A percentile compares a stretch with the other conserved stretches of the same genome.
Evolutionary conservation across 176 grass and related monocot species (phyloP).

Genomic region (Dactylis glomerata): DNA sequence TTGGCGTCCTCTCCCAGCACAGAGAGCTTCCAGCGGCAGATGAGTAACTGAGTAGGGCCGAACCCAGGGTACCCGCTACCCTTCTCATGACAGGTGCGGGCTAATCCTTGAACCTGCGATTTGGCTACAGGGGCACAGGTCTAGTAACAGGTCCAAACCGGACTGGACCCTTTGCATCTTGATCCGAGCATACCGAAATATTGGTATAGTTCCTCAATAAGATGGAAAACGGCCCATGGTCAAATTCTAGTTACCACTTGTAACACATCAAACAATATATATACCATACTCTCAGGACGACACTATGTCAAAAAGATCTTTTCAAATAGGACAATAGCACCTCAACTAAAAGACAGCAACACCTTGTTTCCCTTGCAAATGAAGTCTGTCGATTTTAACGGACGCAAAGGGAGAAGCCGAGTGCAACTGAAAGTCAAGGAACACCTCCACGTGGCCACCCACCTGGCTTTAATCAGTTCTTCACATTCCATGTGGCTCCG

Average conservation of each 20-base stretch:
- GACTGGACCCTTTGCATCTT: too few relatives aligned
- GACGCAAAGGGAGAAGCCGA: slow-evolving; percentile 22
- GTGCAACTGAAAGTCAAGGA: neutral
- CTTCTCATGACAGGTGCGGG: too few relatives aligned
- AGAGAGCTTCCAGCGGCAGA: too few relatives aligned
- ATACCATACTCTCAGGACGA: neutral
- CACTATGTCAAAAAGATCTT: neutral
- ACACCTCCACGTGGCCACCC: slow-evolving; percentile 42
- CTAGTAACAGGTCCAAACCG: too few relatives aligned
- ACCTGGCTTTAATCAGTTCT: neutral
- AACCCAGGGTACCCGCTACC: too few relatives aligned
- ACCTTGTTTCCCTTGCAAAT: neutral
- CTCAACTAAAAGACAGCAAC: neutral
- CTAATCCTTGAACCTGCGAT: too few relatives aligned
- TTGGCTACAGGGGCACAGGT: too few relatives aligned
- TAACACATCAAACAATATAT: neutral
- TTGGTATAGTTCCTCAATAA: neutral
- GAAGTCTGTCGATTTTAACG: neutral
- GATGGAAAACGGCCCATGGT: neutral
- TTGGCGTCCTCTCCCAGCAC: too few relatives aligned
- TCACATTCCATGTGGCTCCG: neutral
- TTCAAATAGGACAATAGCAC: neutral
- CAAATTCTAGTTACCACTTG: neutral
- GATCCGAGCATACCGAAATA: neutral
- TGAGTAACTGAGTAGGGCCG: too few relatives aligned